Percentiles rank a stretch among this genome's conserved stretches.
Conservation (phyloP, 129 eudicot species). For the Chrysanthemum makinoi region DNA sequence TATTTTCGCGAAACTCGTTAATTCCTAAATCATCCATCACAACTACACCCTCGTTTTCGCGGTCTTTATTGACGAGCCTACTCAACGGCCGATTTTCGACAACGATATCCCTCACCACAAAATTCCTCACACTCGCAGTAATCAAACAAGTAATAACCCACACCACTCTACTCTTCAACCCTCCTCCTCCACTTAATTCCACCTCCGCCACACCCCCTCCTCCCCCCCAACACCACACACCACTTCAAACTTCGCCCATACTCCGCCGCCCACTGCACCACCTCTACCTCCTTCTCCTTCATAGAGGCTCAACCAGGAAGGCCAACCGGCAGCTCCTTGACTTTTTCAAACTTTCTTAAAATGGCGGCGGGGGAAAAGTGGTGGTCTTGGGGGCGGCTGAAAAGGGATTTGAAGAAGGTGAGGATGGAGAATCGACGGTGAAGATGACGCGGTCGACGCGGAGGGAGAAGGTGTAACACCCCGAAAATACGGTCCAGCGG, state of each 20-base stretch:
- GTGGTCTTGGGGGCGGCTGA: too few relatives aligned
- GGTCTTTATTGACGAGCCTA: conserved; percentile 36
- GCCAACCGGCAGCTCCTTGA: conserved; percentile 45
- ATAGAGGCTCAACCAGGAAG: too few relatives aligned
- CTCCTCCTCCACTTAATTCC: conserved; percentile 39
- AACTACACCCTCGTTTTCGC: conserved; percentile 50
- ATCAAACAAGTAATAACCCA: conserved; percentile 65
- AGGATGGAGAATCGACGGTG: conserved; percentile 35
- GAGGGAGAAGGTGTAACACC: conserved; percentile 47
- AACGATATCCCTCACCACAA: conserved; percentile 44
- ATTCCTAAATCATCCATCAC: conserved; percentile 39
- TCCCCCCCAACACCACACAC: conserved; percentile 51
- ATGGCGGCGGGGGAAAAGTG: conserved; percentile 51
- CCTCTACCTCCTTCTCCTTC: conserved; percentile 41
- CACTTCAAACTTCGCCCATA: conserved; percentile 46
- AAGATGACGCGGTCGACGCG: conserved; percentile 66
- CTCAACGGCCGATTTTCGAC: conserved; percentile 27
- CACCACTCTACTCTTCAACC: conserved; percentile 61
- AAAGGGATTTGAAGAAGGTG: conserved; percentile 38
- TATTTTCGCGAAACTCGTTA: conserved; percentile 28
- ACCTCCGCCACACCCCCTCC: conserved; percentile 36
- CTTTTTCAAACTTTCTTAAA: conserved; percentile 41
- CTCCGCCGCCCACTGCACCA: conserved; percentile 47
- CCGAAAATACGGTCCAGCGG: too few relatives aligned
- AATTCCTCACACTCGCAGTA: conserved; percentile 62